phyloP scores from a whole-genome alignment of 2,329 filamentous ascomycete species.

The Ceratocystis destructans region DNA sequence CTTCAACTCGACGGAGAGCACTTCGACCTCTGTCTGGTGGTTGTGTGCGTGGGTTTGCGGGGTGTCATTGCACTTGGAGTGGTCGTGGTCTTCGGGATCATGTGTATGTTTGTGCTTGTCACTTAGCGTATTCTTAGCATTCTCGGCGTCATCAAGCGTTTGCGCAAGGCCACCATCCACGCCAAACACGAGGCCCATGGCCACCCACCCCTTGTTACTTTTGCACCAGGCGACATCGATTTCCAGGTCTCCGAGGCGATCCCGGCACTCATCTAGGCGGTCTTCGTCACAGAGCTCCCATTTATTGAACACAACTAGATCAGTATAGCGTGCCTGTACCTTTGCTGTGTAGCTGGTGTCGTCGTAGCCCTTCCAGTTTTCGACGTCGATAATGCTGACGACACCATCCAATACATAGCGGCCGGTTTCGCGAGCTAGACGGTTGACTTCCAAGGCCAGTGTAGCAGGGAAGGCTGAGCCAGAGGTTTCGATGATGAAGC shows the following conservation, averaged over 20 bases:
- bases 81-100: constrained; percentile 23
- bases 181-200: constrained; percentile 68
- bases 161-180: constrained; percentile 68
- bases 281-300: constrained; percentile 68
- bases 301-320: constrained; percentile 85
- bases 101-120: constrained; percentile 25
- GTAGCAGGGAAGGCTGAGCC: constrained; percentile 82
- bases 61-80: constrained; percentile 30
- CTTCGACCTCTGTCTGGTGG: constrained; percentile 82
- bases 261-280: constrained; percentile 61
- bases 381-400: constrained; percentile 78
- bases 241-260: constrained; percentile 67
- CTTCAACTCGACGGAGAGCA: constrained; percentile 64
- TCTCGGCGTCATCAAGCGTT: constrained; percentile 33
- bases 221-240: constrained; percentile 73
- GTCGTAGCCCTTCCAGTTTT: constrained; percentile 90
- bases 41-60: constrained; percentile 33
- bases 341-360: constrained; percentile 81
- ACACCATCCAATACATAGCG: constrained; percentile 72
- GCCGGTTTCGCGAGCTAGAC: constrained; percentile 54
- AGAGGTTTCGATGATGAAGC: constrained; percentile 87
- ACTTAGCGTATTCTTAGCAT: constrained; percentile 21
- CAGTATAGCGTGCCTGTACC: constrained; percentile 78
- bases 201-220: constrained; percentile 66
- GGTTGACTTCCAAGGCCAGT: constrained; percentile 78